A percentile compares a stretch with the other conserved stretches of the same genome.
Conservation (phyloP, 2,329 filamentous ascomycete species). For the Gliomastix tumulicola region DNA sequence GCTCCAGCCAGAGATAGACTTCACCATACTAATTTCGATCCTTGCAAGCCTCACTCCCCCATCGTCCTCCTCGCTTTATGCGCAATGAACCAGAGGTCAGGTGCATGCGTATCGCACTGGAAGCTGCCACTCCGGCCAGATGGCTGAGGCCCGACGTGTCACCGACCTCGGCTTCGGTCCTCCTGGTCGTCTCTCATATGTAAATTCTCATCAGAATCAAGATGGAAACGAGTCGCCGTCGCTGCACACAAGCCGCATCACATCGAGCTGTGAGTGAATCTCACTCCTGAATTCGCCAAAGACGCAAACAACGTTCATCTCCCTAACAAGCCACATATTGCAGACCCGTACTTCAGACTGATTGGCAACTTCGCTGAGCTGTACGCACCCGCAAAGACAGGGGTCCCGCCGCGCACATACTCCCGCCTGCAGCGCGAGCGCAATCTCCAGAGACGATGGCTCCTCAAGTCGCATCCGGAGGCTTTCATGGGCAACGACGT, state of each 20-base stretch:
- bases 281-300: background rate
- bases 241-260: slow-evolving; percentile 21
- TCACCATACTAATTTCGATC: no score
- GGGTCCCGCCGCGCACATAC: slow-evolving; percentile 10
- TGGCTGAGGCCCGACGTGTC: slow-evolving; percentile 25
- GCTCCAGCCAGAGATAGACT: no score
- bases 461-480: slow-evolving; percentile 43
- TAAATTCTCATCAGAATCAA: no score
- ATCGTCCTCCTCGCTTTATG: no score
- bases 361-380: slow-evolving; percentile 23
- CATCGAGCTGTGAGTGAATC: slow-evolving; percentile 15
- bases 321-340: no score
- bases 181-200: slow-evolving; percentile 22
- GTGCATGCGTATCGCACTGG: slow-evolving; percentile 9
- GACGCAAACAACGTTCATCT: no score
- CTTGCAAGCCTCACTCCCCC: no score
- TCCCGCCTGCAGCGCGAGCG: slow-evolving; percentile 19
- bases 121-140: slow-evolving; percentile 22
- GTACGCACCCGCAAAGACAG: slow-evolving; percentile 21
- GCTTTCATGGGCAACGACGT: slow-evolving; percentile 31
- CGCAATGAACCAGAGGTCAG: slow-evolving; percentile 20
- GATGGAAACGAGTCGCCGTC: no score
- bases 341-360: slow-evolving; percentile 22
- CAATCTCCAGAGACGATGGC: slow-evolving; percentile 37
- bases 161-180: slow-evolving; percentile 23